Conservation (phyloP, 2,329 filamentous ascomycete species). For the Elsinoe fawcettii region DNA sequence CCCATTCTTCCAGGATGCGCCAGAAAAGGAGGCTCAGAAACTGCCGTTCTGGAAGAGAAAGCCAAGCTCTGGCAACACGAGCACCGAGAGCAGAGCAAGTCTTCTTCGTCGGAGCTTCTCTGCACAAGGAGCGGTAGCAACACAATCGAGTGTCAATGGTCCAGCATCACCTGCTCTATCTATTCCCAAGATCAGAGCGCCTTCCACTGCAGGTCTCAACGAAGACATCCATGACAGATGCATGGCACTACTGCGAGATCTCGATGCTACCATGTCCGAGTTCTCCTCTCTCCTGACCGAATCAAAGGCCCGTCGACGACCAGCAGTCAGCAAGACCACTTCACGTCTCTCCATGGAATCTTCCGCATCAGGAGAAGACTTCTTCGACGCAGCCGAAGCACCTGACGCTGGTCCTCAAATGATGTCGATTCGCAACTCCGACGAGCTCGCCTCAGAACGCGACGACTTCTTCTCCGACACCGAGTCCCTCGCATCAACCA, state of each 20-base stretch:
- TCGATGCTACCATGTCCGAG: conserved; percentile 75
- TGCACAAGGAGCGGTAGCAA: conserved; percentile 45
- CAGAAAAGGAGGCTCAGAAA: conserved; percentile 43
- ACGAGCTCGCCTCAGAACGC: conserved; percentile 59
- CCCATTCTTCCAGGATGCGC: conserved; percentile 28
- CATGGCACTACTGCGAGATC: conserved; percentile 70
- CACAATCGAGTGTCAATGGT: conserved; percentile 26
- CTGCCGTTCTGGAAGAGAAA: conserved; percentile 91
- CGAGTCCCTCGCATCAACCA: conserved; percentile 46
- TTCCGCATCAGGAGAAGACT: conserved; percentile 66
- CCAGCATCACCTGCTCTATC: conserved; percentile 27
- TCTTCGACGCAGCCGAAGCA: conserved; percentile 81
- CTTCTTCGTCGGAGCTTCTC: conserved; percentile 45
- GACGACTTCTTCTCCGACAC: conserved; percentile 37
- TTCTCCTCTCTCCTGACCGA: conserved; percentile 70
- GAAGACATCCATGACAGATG: conserved; percentile 72
- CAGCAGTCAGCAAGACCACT: conserved; percentile 34
- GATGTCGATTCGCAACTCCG: conserved; percentile 65
- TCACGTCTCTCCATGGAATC: conserved; percentile 71
- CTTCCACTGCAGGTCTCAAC: neutral
- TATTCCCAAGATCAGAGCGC: conserved; percentile 22
- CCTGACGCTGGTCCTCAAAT: conserved; percentile 53
- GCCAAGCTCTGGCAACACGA: conserved; percentile 46
- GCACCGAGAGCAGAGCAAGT: conserved; percentile 33
- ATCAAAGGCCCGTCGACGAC: conserved; percentile 67